Base-by-base conservation (phyloP, 768 basidiomycete genomes). In the Crassisporium funariophilum region DNA sequence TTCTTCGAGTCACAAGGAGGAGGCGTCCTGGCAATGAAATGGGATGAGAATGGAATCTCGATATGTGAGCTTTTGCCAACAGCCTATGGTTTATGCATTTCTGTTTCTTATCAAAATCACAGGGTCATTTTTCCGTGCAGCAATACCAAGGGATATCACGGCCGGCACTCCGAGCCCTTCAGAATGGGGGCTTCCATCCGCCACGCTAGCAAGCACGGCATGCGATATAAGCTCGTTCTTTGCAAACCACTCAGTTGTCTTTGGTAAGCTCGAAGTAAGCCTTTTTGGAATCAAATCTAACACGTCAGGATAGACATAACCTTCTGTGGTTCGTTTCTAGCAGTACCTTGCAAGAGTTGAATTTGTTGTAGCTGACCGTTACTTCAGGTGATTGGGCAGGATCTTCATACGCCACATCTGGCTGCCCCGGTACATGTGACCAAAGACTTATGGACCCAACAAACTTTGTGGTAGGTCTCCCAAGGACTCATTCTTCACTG, bases 21-120 rank as follows among this genome's bases (percentile, higher is more conserved):
- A 9, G 92, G 92, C 4, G 83, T 92, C 2, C 87, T 91, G 56
- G 91, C 84, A 1, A 91, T 91, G 88, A 86, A 88, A 54, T 94
- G 92, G 92, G 88, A 93, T 58, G 78, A 82, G 47, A 75, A 73
- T 45, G 83, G 83, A 1, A 90, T 91, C 46, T 79, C 84, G 35
- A 76, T 90, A 56, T 91, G 89, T 91, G 48, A 65, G n/a, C n/a
- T n/a, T n/a, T n/a, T n/a, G 87, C 72, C 11, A 7, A 35, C 23
- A 12, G 20, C 41, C 9, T 8, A 17, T 33, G n/a, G 21, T 25
- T 2, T 17, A 21, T 40, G 31, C 31, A 9, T 5, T 34, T 35
- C 57, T 17, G 7, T 19, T 5, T 22, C 22, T 29, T 33, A 44
- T 43, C 16, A 53, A 89, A 88, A 20, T n/a, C 44, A 20, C 54